Conservation (phyloP, 768 basidiomycete genomes). For the Lactifluus rugatus region DNA sequence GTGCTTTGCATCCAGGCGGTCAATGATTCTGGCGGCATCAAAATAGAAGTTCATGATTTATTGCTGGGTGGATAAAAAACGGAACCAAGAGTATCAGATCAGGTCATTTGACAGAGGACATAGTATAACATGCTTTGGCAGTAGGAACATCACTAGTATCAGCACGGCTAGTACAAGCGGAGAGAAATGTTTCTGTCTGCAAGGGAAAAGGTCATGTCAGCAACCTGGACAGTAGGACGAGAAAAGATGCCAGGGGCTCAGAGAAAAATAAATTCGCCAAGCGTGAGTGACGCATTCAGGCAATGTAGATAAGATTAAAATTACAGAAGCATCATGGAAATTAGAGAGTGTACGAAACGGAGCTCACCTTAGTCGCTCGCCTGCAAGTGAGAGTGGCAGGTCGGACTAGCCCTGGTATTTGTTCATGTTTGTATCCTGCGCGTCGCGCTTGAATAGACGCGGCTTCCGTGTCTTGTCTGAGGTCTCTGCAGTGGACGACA, state of each 20-base stretch:
- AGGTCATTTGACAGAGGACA: background rate
- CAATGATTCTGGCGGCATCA: conserved; percentile 73
- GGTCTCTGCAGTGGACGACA: background rate
- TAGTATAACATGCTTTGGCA: conserved; percentile 9
- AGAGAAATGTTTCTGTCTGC: background rate
- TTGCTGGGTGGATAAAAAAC: conserved; percentile 9
- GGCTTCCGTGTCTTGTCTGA: background rate
- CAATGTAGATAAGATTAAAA: conserved; percentile 84
- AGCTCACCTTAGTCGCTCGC: conserved; percentile 5
- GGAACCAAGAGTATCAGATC: conserved; percentile 7
- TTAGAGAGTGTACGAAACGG: background rate
- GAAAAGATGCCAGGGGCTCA: conserved; percentile 6
- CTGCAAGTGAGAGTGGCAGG: too few species aligned
- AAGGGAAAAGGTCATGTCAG: background rate
- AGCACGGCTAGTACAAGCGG: background rate
- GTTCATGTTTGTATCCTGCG: conserved; percentile 3
- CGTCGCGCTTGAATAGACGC: background rate
- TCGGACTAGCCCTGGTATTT: background rate
- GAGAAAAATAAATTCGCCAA: conserved; percentile 37
- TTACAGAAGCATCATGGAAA: conserved; percentile 42
- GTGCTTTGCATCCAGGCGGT: conserved; percentile 77
- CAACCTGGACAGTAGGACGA: background rate
- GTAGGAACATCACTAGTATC: conserved; percentile 6
- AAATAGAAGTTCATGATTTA: conserved; percentile 88
- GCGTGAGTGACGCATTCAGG: conserved; percentile 49